Conservation (phyloP, 2,329 filamentous ascomycete species). For the Claviceps spartinae region DNA sequence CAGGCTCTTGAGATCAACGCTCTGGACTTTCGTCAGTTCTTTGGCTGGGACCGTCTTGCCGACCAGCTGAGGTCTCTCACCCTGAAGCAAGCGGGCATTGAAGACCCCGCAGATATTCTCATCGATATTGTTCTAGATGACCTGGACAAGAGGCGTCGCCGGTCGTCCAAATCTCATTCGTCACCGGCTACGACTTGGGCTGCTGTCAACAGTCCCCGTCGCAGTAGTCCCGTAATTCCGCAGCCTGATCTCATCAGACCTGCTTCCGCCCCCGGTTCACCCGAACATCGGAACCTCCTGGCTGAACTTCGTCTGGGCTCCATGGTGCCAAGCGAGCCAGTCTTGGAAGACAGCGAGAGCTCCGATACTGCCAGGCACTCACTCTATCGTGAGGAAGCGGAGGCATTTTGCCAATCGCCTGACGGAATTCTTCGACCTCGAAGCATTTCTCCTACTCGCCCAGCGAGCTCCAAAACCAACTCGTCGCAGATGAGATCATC, state of each 20-base stretch:
- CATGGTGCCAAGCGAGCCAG: constrained; percentile 37
- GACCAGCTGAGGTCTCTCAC: constrained; percentile 85
- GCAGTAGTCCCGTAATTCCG: constrained; percentile 52
- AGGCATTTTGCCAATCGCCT: constrained; percentile 29
- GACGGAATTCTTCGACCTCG: constrained; percentile 40
- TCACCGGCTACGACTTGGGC: constrained; percentile 65
- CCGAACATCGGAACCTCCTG: constrained; percentile 32
- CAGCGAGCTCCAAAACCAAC: constrained; percentile 59
- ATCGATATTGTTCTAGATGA: constrained; percentile 93
- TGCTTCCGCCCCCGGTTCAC: constrained; percentile 53
- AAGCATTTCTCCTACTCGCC: constrained; percentile 72
- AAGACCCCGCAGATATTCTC: constrained; percentile 80
- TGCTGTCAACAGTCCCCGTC: constrained; percentile 39
- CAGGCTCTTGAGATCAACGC: constrained; percentile 88
- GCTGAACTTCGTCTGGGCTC: constrained; percentile 46
- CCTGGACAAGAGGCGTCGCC: constrained; percentile 78
- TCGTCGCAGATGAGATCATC: constrained; percentile 53
- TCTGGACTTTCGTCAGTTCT: constrained; percentile 93
- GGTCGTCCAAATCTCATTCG: constrained; percentile 73
- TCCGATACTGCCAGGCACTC: constrained; percentile 25
- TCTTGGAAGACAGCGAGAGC: constrained; percentile 27
- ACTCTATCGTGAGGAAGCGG: constrained; percentile 31
- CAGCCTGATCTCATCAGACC: constrained; percentile 56
- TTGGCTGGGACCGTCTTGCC: constrained; percentile 87
- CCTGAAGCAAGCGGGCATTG: constrained; percentile 73